A percentile compares a stretch with the other conserved stretches of the same genome.
These are phyloP conservation scores for Basidiobolus meristosporus DNA, from an alignment of 371 early-diverging fungal species.

Conservation along the genomic window DNA sequence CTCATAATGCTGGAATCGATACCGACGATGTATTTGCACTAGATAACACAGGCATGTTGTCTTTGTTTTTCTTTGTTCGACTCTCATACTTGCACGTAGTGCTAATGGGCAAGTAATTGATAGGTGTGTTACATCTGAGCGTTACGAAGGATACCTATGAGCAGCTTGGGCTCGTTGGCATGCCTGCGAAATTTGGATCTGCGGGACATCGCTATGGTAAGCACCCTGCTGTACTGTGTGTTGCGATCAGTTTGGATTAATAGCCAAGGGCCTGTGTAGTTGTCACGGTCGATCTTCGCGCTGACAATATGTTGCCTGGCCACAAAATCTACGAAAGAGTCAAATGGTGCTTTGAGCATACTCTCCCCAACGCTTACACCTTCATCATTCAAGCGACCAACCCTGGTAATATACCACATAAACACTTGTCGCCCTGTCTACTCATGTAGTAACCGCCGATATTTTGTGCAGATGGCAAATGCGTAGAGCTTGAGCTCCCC, in stretches of 20 bases:
- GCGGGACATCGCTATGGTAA: constrained; percentile 25
- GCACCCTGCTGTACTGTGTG: background rate
- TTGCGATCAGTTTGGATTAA: background rate
- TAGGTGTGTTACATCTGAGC: constrained; percentile 20
- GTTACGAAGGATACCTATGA: constrained; percentile 32
- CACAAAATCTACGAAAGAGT: constrained; percentile 23
- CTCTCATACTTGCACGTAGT: too few species aligned
- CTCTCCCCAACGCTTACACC: constrained; percentile 13
- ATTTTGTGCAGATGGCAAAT: too few species aligned
- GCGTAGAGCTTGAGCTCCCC: constrained; percentile 14
- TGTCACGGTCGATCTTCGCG: constrained; percentile 17
- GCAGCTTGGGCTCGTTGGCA: constrained; percentile 24
- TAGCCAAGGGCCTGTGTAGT: constrained; percentile 11
- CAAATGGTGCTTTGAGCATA: constrained; percentile 31
- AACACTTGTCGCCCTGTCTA: too few species aligned
- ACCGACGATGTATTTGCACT: constrained; percentile 25
- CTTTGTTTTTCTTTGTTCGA: background rate
- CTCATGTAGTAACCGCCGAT: too few species aligned
- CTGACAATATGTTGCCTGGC: constrained; percentile 15
- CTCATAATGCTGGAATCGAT: constrained; percentile 20
- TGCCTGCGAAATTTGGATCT: constrained; percentile 12
- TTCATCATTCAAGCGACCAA: constrained; percentile 19
- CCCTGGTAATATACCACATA: constrained; percentile 12
- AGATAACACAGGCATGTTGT: constrained; percentile 15
- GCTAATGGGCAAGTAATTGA: background rate